A percentile compares a stretch with the other conserved stretches of the same genome.
phyloP scores from a whole-genome alignment of 2,329 filamentous ascomycete genomes.

The Curvularia sp. region DNA sequence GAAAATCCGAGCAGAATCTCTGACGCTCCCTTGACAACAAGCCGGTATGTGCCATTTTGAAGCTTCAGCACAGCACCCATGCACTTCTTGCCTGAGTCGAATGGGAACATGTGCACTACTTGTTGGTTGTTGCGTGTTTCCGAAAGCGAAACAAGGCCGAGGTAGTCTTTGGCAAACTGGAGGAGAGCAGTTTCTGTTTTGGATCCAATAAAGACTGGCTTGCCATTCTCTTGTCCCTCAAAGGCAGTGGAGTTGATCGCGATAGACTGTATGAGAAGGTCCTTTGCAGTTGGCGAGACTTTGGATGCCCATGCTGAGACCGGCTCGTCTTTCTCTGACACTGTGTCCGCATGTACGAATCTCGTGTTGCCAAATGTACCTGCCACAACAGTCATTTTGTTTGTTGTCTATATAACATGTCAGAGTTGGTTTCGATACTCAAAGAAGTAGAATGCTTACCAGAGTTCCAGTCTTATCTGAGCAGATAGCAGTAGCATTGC shows the following conservation, averaged over 20 bases:
- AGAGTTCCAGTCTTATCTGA: conserved; percentile 48
- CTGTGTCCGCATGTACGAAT: conserved; percentile 61
- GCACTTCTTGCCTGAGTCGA: conserved; percentile 63
- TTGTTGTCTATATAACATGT: conserved; percentile 37
- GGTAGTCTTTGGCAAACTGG: conserved; percentile 58
- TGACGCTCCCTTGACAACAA: conserved; percentile 64
- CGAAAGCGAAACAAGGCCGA: conserved; percentile 59
- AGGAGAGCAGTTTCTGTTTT: conserved; percentile 65
- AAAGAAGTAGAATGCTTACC: conserved; percentile 7
- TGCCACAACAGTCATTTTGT: conserved; percentile 53
- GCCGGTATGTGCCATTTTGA: conserved; percentile 55
- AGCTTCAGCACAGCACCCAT: conserved; percentile 64
- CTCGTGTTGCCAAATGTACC: conserved; percentile 48
- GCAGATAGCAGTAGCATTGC: conserved; percentile 47
- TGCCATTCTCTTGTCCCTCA: conserved; percentile 52
- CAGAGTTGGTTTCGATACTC: neutral
- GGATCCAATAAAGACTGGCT: conserved; percentile 61
- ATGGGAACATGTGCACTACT: conserved; percentile 61
- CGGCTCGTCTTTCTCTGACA: conserved; percentile 48
- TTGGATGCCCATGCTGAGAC: conserved; percentile 54
- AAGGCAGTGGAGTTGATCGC: conserved; percentile 62
- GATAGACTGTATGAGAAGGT: conserved; percentile 40
- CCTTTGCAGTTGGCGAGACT: conserved; percentile 48
- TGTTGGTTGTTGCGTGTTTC: conserved; percentile 57
- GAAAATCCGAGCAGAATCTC: conserved; percentile 62